Conservation (phyloP, 495 filamentous ascomycete species). For the Penicillium lagena region DNA sequence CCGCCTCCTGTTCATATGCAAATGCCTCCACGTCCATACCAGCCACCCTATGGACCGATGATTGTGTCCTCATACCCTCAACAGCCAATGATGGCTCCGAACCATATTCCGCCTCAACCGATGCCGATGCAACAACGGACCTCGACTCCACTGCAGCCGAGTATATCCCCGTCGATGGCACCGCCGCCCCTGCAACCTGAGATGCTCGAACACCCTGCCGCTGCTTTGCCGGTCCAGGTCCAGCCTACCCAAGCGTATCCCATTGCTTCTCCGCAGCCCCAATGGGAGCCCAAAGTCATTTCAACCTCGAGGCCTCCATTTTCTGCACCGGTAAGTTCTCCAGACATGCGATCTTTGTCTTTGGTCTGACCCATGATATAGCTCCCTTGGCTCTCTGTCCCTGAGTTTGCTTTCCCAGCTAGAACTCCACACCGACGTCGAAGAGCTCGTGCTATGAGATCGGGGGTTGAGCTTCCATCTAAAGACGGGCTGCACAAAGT, state of each 20-base stretch:
- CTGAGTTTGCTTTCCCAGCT: conserved; percentile 59
- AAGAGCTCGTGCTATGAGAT: conserved; percentile 29
- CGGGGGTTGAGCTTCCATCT: conserved; percentile 43
- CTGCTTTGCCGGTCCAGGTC: conserved; percentile 18
- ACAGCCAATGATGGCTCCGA: conserved; percentile 37
- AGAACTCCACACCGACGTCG: conserved; percentile 35
- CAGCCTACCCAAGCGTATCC: conserved; percentile 16
- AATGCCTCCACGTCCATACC: conserved; percentile 30
- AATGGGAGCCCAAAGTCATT: conserved; percentile 18
- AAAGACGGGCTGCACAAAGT: conserved; percentile 27
- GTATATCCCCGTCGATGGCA: conserved; percentile 34
- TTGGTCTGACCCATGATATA: conserved; percentile 19
- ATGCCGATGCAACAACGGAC: conserved; percentile 33
- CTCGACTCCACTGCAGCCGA: conserved; percentile 35
- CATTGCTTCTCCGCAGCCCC: conserved; percentile 22
- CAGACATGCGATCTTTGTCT: not conserved
- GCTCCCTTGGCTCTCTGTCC: conserved; percentile 80
- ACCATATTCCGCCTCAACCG: conserved; percentile 28
- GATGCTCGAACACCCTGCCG: conserved; percentile 27
- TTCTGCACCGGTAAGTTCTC: conserved; percentile 55
- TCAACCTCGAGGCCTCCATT: conserved; percentile 39
- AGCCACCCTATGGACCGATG: conserved; percentile 40
- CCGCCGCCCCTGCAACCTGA: conserved; percentile 21
- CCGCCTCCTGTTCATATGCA: conserved; percentile 43
- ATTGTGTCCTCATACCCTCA: conserved; percentile 45